A percentile compares a stretch with the other conserved stretches of the same genome.
phyloP scores from a whole-genome alignment of 2,329 filamentous ascomycete genomes.

The Coleophoma eucalyptorum region DNA sequence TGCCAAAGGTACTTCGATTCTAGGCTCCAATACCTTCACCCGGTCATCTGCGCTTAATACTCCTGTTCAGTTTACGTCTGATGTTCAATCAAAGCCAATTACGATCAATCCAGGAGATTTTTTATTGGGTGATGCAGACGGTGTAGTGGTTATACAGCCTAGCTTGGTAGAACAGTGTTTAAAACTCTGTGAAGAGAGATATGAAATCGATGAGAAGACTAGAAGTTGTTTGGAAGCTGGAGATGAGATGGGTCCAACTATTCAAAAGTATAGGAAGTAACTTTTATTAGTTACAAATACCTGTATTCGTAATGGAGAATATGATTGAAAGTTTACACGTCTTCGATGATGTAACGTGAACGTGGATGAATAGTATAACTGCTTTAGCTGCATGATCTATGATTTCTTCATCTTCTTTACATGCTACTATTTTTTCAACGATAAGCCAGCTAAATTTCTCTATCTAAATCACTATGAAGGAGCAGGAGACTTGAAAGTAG shows the following conservation, averaged over 20 bases:
- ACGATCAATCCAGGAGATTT: constrained; percentile 30
- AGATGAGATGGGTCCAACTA: background rate
- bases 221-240: background rate
- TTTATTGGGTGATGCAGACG: constrained; percentile 31
- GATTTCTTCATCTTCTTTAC: too few relatives aligned
- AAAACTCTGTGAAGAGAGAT: background rate
- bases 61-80: constrained; percentile 22
- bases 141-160: constrained; percentile 29
- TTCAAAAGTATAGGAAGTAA: background rate
- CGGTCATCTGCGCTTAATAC: constrained; percentile 29
- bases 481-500: too few relatives aligned
- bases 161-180: constrained; percentile 22
- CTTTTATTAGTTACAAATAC: too few relatives aligned
- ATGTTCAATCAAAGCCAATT: background rate
- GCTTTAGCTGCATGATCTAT: too few relatives aligned
- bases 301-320: too few relatives aligned
- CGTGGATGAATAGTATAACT: too few relatives aligned
- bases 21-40: constrained; percentile 31
- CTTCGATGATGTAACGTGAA: too few relatives aligned
- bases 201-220: background rate
- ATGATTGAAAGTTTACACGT: too few relatives aligned
- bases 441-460: too few relatives aligned
- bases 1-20: constrained; percentile 25
- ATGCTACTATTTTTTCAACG: too few relatives aligned
- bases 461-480: too few relatives aligned